Conservation (phyloP, 768 basidiomycete species). For the Leccinellum luteum region DNA sequence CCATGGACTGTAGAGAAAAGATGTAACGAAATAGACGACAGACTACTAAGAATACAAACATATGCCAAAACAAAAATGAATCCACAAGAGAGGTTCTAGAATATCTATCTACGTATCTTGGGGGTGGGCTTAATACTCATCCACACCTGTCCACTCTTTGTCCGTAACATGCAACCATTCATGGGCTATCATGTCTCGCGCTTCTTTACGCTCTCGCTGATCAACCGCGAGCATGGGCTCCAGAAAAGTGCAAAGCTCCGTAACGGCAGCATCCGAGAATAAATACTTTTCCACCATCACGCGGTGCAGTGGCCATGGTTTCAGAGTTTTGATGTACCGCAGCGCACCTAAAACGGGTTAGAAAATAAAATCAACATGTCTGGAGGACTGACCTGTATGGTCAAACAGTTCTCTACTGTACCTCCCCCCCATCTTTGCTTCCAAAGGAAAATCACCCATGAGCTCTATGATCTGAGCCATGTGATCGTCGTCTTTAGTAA, state of each 20-base stretch:
- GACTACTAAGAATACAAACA: slow-evolving; percentile 6
- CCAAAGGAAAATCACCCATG: slow-evolving; percentile 71
- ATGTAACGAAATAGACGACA: background rate
- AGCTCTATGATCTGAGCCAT: slow-evolving; percentile 94
- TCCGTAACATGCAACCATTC: slow-evolving; percentile 60
- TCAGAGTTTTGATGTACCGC: slow-evolving; percentile 71
- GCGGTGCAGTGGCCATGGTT: slow-evolving; percentile 76
- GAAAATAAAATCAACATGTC: background rate
- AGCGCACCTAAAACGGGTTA: slow-evolving; percentile 47
- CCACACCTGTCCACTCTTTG: slow-evolving; percentile 26
- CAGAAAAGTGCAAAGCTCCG: slow-evolving; percentile 61
- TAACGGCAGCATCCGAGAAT: slow-evolving; percentile 57
- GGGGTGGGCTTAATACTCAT: slow-evolving; percentile 17
- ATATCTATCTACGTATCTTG: slow-evolving; percentile 7
- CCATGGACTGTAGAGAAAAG: background rate
- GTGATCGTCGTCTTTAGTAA: slow-evolving; percentile 93
- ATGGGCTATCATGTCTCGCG: slow-evolving; percentile 72
- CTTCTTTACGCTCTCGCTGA: slow-evolving; percentile 63
- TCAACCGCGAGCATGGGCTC: slow-evolving; percentile 75
- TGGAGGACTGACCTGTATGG: slow-evolving; percentile 48
- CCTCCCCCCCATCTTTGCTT: slow-evolving; percentile 79
- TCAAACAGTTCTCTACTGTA: slow-evolving; percentile 87
- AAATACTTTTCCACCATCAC: slow-evolving; percentile 92
- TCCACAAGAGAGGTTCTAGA: slow-evolving; percentile 5
- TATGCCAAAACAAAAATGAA: background rate